Conservation (phyloP, 139 green algal species). For the Picocystis salinarum region DNA sequence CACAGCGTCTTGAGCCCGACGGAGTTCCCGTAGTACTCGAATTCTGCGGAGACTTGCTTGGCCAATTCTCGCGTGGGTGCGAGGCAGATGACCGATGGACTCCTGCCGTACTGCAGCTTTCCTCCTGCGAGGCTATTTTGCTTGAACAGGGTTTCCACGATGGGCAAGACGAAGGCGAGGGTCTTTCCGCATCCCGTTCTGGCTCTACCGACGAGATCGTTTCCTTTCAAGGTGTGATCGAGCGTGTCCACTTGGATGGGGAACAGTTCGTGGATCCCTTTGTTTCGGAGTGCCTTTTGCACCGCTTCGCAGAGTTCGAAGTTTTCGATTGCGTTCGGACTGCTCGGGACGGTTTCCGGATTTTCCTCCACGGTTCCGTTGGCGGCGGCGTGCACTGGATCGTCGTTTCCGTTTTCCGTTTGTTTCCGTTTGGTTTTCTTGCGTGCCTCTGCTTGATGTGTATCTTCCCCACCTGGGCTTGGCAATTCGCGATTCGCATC, state of each 20-base stretch:
- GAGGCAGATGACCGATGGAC: slow-evolving; percentile 66
- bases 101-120: slow-evolving; percentile 17
- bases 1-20: slow-evolving; percentile 46
- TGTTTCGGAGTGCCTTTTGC: background rate
- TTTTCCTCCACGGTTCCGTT: background rate
- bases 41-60: slow-evolving; percentile 86
- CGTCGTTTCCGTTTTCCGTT: no score
- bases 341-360: no score
- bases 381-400: background rate
- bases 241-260: slow-evolving; percentile 83
- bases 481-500: no score
- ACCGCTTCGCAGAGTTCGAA: background rate
- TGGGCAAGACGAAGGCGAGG: slow-evolving; percentile 88
- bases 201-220: slow-evolving; percentile 79
- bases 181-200: slow-evolving; percentile 92
- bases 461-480: no score
- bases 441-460: no score
- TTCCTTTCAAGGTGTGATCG: slow-evolving; percentile 38
- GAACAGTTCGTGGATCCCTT: slow-evolving; percentile 71
- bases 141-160: slow-evolving; percentile 61
- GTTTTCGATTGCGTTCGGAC: background rate
- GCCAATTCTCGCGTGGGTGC: slow-evolving; percentile 91
- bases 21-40: slow-evolving; percentile 60
- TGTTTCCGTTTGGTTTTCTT: no score
- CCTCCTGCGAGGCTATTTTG: background rate